Evolutionary conservation across 305 asterid species (phyloP).

Genomic region (Fraxinus albicans): DNA sequence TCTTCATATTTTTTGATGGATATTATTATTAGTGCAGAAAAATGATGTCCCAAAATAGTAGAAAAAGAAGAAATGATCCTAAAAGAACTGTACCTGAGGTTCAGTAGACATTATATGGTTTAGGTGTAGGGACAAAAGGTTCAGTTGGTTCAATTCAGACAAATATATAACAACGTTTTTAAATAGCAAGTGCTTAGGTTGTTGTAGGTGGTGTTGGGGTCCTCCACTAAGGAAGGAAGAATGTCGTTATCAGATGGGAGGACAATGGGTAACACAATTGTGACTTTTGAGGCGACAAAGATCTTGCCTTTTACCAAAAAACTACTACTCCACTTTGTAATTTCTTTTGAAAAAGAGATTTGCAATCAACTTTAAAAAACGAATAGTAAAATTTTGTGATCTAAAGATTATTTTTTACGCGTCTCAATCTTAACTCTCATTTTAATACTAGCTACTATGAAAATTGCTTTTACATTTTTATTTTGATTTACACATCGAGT

Average conservation of each 20-base stretch:
- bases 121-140: slow-evolving; percentile 27
- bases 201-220: slow-evolving; percentile 10
- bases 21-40: neutral
- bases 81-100: neutral
- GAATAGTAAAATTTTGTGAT: neutral
- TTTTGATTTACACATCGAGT: neutral
- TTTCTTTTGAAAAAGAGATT: neutral
- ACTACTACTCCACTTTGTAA: slow-evolving; percentile 18
- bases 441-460: neutral
- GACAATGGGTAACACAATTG: slow-evolving; percentile 11
- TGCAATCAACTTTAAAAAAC: neutral
- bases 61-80: neutral
- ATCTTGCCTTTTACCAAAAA: slow-evolving; percentile 20
- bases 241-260: slow-evolving; percentile 10
- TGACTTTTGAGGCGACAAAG: slow-evolving; percentile 32
- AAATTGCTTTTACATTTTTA: neutral
- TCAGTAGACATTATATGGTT: slow-evolving; percentile 18
- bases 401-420: neutral
- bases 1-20: neutral
- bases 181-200: neutral
- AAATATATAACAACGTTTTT: neutral
- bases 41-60: neutral
- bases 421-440: neutral
- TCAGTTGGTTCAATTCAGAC: slow-evolving; percentile 17
- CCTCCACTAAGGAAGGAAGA: slow-evolving; percentile 12